phyloP scores from a whole-genome alignment of 768 basidiomycete species.

The Fibroporia radiculosa region DNA sequence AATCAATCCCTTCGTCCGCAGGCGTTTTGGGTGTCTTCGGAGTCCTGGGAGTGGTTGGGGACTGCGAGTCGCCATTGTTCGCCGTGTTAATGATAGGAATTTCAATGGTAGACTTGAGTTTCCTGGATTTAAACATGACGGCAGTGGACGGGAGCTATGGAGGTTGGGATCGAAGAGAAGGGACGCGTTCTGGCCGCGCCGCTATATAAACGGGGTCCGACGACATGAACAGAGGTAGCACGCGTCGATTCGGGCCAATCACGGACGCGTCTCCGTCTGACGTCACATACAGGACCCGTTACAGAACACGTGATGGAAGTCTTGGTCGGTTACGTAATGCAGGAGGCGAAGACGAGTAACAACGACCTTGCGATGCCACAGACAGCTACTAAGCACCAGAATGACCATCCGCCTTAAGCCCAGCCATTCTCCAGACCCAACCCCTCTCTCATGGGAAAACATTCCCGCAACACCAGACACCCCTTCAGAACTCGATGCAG shows the following conservation, averaged over 20 bases:
- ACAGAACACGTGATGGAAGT: constrained; percentile 1
- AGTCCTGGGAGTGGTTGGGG: constrained; percentile 12
- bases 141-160: background rate
- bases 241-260: constrained; percentile 9
- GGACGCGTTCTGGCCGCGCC: constrained; percentile 1
- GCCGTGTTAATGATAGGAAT: constrained; percentile 9
- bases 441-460: constrained; percentile 61
- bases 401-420: constrained; percentile 39
- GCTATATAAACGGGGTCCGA: constrained; percentile 10
- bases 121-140: constrained; percentile 12
- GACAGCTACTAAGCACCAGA: constrained; percentile 2
- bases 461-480: constrained; percentile 25
- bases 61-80: background rate
- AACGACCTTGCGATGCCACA: background rate
- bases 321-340: no score
- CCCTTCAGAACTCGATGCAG: constrained; percentile 24
- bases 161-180: constrained; percentile 2
- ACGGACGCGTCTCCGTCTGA: constrained; percentile 8
- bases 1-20: constrained; percentile 87
- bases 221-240: constrained; percentile 4
- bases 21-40: constrained; percentile 73
- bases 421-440: constrained; percentile 28
- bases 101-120: constrained; percentile 9
- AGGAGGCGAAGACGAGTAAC: no score
- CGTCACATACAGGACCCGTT: constrained; percentile 7